Evolutionary conservation across 805 yeast genomes (phyloP), one percentile per base, ranked within the genome.

Genomic region (Metschnikowia continentalis): DNA sequence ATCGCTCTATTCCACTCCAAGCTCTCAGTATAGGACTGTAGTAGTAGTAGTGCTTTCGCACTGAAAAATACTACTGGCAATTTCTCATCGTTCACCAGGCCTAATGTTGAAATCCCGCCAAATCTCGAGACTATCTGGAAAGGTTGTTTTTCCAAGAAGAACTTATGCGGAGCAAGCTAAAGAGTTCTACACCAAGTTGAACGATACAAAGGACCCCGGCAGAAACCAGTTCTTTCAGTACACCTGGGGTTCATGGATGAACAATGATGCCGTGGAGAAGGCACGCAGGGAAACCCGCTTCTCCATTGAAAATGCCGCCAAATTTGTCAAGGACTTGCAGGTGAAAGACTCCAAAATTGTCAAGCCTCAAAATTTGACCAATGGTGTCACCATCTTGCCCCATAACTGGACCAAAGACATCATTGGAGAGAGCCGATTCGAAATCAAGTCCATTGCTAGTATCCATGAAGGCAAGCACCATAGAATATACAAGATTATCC

Each of bases 401-500:
- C 77, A 82, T 53, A 84, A 84, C 65, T 63, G 77, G 44, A 67
- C 67, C 35, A 58, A 64, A 10, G 61, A 69, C 10, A 59, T 74
- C 26, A 55, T 83, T 38, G 86, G 87, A 8, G 65, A 71, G 0
- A 56, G 65, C 22, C 70, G 68, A 38, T 73, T 75, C 2, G 72
- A 68, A 30, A 79, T 79, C 52, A 84, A 82, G 61, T 83, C 91
- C 44, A 82, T 92, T 64, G 81, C 88, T 52, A 86, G 95, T 49
- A 78, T 90, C 53, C 96, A 89, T 63, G 98, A 92, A 68, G 99
- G 98, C 49, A 90, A 89, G 70, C 97, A 90, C 65, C 92, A 92
- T 71, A 80, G 96, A 64, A 75, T 92, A 53, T 92, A 91, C 70
- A 83, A 86, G 64, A 71, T 90, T 36, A 80, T 81, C 19, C 73